phyloP scores from a whole-genome alignment of 2,329 filamentous ascomycete genomes.

The Grosmannia huntii region DNA sequence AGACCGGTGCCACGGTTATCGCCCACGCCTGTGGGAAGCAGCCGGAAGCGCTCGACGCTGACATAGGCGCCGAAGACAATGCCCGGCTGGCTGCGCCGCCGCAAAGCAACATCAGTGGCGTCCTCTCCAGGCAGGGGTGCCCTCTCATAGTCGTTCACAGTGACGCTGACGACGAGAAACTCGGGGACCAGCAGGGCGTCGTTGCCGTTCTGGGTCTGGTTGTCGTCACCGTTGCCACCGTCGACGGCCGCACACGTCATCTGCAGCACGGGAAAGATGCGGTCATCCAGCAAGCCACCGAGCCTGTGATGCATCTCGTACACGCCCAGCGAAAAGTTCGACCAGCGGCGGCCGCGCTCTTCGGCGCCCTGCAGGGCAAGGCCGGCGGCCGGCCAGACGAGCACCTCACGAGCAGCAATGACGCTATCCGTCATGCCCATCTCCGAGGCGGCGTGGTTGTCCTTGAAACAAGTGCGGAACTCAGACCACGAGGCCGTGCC shows the following conservation, averaged over 20 bases:
- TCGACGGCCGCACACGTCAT: constrained; percentile 34
- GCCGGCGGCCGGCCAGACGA: constrained; percentile 30
- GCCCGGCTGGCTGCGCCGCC: constrained; percentile 15
- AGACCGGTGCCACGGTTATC: constrained; percentile 13
- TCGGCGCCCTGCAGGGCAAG: constrained; percentile 25
- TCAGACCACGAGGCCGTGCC: constrained; percentile 52
- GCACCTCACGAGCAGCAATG: constrained; percentile 30
- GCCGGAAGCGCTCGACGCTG: constrained; percentile 49
- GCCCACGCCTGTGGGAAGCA: constrained; percentile 18
- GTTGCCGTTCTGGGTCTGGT: neutral
- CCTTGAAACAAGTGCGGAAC: constrained; percentile 46
- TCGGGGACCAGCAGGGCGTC: constrained; percentile 20
- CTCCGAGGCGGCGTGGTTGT: constrained; percentile 41
- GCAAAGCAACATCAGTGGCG: constrained; percentile 9
- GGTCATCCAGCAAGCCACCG: constrained; percentile 43
- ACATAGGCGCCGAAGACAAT: constrained; percentile 48
- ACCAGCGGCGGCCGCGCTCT: constrained; percentile 19
- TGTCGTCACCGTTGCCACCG: neutral
- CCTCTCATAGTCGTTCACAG: constrained; percentile 29
- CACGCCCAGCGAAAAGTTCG: constrained; percentile 34
- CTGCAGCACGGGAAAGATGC: constrained; percentile 55
- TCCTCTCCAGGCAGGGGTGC: neutral
- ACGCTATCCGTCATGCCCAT: constrained; percentile 44
- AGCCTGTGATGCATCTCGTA: constrained; percentile 56
- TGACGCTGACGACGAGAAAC: constrained; percentile 45